Base-by-base conservation (phyloP, 1,139 yeast genomes). In the Magnusiomyces tetraspermus region DNA sequence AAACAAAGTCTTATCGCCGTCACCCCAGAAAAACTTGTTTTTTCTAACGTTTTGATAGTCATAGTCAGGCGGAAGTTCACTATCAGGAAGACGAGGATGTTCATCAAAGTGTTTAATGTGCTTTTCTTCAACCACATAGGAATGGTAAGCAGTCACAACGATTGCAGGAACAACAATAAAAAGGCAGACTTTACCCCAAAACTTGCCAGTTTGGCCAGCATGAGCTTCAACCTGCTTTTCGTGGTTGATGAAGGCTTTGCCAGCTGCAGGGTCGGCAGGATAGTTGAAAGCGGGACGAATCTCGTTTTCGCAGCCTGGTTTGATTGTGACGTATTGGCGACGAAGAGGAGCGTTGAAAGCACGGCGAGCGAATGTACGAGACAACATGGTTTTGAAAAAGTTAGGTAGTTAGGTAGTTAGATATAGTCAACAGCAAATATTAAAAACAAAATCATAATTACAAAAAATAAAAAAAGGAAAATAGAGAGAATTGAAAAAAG, bases 1-100 rank as follows among this genome's bases (percentile, higher is more conserved):
- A 85, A 92, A 92, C 69, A 85, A 75, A 59, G 97, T 88, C 80
- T 87, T 83, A 78, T 89, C 96, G 69, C 98, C 97, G 69, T 92
- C 90, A 68, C 97, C 97, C 97, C 97, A 92, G 83, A 88, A 90
- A 80, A 79, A 71, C 59, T 51, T 55, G 85, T 69, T 33, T 44
- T 85, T 70, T 80, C 97, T 86, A 65, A 88, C 72, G 78, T 92
- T 90, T 77, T 84, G 90, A 80, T 82, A 92, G 61, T 83, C 92
- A 76, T 86, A 87, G 73, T 85, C 94, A 58, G 72, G 75, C 65
- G 96, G 97, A 89, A 95, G 85, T 70, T 89, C 95, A 62, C 83
- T 94, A 70, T 89, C 97, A 46, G 71, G 64, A 42, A 65, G 62
- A 53, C 57, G 40, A 45, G 83, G 67, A 57, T 87, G 76, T 66